phyloP scores from a whole-genome alignment of 2,329 filamentous ascomycete genomes.

The Orbilia ellipsospora region DNA sequence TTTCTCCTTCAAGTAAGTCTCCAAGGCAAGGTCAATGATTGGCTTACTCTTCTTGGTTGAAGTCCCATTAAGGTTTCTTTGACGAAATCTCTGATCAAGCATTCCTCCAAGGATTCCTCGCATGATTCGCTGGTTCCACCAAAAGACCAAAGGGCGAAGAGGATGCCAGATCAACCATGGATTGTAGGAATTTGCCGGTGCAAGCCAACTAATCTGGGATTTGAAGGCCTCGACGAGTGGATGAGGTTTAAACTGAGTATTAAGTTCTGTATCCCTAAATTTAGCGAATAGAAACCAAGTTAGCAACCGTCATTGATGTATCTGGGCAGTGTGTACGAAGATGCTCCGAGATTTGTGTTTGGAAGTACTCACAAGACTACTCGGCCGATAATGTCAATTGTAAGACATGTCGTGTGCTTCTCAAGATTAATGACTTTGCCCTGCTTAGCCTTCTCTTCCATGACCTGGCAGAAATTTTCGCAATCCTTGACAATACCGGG shows the following conservation, averaged over 20 bases:
- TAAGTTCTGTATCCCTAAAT: constrained; percentile 27
- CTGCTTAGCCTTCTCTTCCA: constrained; percentile 56
- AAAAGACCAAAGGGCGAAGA: constrained; percentile 33
- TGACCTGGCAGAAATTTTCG: constrained; percentile 58
- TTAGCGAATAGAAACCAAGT: neutral
- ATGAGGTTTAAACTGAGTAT: constrained; percentile 42
- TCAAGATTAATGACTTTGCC: constrained; percentile 60
- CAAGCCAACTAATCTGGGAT: constrained; percentile 45
- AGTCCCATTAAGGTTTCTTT: constrained; percentile 13
- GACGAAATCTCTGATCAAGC: constrained; percentile 42
- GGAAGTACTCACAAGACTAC: constrained; percentile 47
- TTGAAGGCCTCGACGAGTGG: constrained; percentile 51
- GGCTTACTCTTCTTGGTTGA: constrained; percentile 39
- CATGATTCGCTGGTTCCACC: constrained; percentile 51
- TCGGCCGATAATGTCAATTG: constrained; percentile 54
- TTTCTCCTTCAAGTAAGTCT: constrained; percentile 55
- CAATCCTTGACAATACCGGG: constrained; percentile 61
- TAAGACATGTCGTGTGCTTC: constrained; percentile 53
- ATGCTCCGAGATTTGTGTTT: neutral
- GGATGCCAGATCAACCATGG: constrained; percentile 42
- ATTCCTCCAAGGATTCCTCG: constrained; percentile 34
- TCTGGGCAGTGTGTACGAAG: neutral
- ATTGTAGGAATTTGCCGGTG: constrained; percentile 16
- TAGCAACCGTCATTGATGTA: neutral
- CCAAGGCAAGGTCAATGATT: constrained; percentile 48